phyloP scores from a whole-genome alignment of 306 rosid species.

The Quercus mongolica region DNA sequence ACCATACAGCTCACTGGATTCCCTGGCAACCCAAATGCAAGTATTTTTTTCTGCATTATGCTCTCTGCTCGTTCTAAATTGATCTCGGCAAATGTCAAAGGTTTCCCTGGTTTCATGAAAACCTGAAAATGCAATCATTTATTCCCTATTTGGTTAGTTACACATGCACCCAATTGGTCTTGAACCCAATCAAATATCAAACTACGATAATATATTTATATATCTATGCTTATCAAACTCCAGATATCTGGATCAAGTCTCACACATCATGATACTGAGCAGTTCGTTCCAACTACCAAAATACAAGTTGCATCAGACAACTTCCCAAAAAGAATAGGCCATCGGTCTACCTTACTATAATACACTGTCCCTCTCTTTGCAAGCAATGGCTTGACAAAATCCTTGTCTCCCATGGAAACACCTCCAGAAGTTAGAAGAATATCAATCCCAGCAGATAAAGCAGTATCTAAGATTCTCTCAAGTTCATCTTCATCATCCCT shows the following conservation, averaged over 20 bases:
- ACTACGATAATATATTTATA: constrained; percentile 15
- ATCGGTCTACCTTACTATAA: constrained; percentile 57
- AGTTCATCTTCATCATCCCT: constrained; percentile 75
- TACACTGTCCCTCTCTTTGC: constrained; percentile 66
- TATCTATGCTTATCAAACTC: constrained; percentile 8
- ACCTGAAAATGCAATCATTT: constrained; percentile 48
- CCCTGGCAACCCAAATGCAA: constrained; percentile 94
- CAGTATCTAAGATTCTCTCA: constrained; percentile 64
- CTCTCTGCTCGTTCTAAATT: constrained; percentile 36
- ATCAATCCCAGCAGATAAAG: constrained; percentile 66
- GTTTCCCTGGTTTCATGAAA: constrained; percentile 88
- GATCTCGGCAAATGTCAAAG: constrained; percentile 78
- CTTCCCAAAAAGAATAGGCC: constrained; percentile 1
- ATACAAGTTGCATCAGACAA: not conserved
- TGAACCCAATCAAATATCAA: not conserved
- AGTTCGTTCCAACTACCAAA: constrained; percentile 18
- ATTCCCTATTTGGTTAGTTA: too few relatives aligned
- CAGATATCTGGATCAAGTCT: not conserved
- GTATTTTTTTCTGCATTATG: constrained; percentile 28
- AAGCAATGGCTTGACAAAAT: constrained; percentile 81
- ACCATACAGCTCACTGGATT: constrained; percentile 89
- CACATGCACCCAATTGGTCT: too few relatives aligned
- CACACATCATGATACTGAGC: not conserved
- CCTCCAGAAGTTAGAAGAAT: constrained; percentile 96
- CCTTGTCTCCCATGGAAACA: constrained; percentile 98